phyloP scores from a whole-genome alignment of 108 stramenopile species.

The Conticribra guillardii region DNA sequence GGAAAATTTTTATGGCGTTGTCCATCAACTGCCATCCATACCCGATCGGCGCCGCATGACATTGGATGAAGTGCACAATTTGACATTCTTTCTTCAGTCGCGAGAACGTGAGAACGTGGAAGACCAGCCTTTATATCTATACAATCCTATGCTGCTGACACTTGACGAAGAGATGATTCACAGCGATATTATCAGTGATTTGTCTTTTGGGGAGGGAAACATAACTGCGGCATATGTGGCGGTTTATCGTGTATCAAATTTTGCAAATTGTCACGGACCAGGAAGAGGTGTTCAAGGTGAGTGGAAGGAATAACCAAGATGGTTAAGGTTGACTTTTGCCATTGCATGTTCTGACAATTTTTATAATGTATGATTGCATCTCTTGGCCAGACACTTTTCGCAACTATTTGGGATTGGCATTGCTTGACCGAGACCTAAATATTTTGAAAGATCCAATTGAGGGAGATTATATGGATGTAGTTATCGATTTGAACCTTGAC shows the following conservation, averaged over 20 bases:
- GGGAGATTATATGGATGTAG: constrained; percentile 38
- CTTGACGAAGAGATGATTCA: constrained; percentile 25
- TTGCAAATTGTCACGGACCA: constrained; percentile 50
- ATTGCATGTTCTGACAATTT: too few species aligned
- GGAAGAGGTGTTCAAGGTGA: constrained; percentile 33
- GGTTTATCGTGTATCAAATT: constrained; percentile 45
- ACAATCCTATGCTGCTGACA: constrained; percentile 50
- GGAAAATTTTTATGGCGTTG: constrained; percentile 14
- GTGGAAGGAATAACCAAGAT: background rate
- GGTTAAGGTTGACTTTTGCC: background rate
- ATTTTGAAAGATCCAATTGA: constrained; percentile 14
- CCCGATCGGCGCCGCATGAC: constrained; percentile 36
- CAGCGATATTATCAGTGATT: constrained; percentile 18
- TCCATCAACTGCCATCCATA: constrained; percentile 38
- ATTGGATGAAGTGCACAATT: constrained; percentile 24
- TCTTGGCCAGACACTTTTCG: constrained; percentile 30
- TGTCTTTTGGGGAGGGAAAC: background rate
- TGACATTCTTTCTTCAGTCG: constrained; percentile 43
- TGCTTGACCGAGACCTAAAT: constrained; percentile 46
- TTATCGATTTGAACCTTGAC: constrained; percentile 40
- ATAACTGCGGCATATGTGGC: constrained; percentile 32
- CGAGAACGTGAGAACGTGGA: constrained; percentile 25
- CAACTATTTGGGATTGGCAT: constrained; percentile 46
- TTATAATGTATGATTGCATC: too few species aligned
- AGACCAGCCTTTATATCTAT: constrained; percentile 48